These are phyloP conservation scores for Vaccinium myrtillus DNA, from an alignment of 148 eudicot genomes.

Conservation along the genomic window DNA sequence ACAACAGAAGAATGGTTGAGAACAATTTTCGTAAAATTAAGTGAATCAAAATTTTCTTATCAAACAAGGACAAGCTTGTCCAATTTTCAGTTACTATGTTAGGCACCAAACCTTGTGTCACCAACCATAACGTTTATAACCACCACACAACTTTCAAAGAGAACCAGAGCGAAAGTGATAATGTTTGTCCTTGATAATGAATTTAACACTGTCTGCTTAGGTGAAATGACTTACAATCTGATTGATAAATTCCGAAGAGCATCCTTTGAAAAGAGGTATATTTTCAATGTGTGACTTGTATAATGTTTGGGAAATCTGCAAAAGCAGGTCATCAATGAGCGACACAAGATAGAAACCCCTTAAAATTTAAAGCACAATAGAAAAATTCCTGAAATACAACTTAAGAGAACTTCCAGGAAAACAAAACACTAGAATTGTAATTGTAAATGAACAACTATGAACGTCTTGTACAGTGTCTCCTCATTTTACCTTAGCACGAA, in stretches of 20 bases:
- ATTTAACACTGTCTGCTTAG: background rate
- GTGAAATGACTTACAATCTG: constrained; percentile 69
- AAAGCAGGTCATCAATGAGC: constrained; percentile 14
- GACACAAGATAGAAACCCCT: background rate
- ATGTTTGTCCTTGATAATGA: background rate
- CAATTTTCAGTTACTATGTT: background rate
- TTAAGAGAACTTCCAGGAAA: background rate
- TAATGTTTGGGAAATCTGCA: constrained; percentile 77
- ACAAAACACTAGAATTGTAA: background rate
- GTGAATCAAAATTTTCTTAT: background rate
- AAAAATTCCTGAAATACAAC: background rate
- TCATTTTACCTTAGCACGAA: constrained; percentile 65
- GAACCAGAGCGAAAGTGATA: background rate
- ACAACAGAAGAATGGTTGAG: constrained; percentile 1
- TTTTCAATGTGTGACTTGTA: constrained; percentile 56
- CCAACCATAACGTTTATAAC: background rate
- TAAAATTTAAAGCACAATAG: background rate
- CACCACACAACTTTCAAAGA: background rate
- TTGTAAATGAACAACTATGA: constrained; percentile 1
- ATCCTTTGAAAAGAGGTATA: constrained; percentile 69
- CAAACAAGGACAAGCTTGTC: constrained; percentile 1
- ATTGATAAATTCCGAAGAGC: constrained; percentile 80
- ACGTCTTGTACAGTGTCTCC: background rate
- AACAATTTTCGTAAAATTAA: background rate
- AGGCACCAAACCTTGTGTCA: background rate